A percentile compares a stretch with the other conserved stretches of the same genome.
These are phyloP conservation scores for Fusarium paranaense DNA, from an alignment of 2,329 filamentous ascomycete species.

Conservation along the genomic window DNA sequence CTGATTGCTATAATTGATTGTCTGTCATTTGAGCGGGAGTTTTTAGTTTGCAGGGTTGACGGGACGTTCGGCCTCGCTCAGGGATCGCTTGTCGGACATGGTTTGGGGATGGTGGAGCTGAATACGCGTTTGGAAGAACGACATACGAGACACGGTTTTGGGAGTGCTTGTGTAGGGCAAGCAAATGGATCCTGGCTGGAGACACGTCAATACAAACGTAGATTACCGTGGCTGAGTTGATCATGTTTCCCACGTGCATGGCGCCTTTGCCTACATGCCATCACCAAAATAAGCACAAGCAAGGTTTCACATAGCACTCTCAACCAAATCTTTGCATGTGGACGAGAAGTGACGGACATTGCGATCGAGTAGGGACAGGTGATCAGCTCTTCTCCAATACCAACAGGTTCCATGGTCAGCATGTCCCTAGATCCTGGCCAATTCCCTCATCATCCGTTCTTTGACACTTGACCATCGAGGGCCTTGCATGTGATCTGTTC, in stretches of 20 bases:
- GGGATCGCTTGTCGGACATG: not conserved
- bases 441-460: constrained; percentile 36
- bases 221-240: constrained; percentile 22
- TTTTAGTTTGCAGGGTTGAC: constrained; percentile 10
- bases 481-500: constrained; percentile 43
- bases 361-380: constrained; percentile 6
- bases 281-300: not conserved
- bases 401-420: constrained; percentile 26
- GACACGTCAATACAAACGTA: constrained; percentile 3
- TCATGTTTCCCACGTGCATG: constrained; percentile 17
- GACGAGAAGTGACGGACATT: constrained; percentile 7
- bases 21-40: constrained; percentile 34
- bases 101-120: not conserved
- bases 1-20: not conserved
- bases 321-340: constrained; percentile 12
- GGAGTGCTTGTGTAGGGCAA: not conserved
- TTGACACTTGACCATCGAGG: constrained; percentile 32
- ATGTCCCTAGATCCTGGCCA: constrained; percentile 1
- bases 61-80: constrained; percentile 7
- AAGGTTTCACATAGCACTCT: not conserved
- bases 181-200: not conserved
- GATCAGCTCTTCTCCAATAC: constrained; percentile 2
- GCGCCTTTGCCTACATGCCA: not conserved
- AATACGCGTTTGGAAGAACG: constrained; percentile 7
- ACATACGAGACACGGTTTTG: constrained; percentile 2